Evolutionary conservation across 2,329 filamentous ascomycete species (phyloP).

Genomic region (Piedraia hortae): DNA sequence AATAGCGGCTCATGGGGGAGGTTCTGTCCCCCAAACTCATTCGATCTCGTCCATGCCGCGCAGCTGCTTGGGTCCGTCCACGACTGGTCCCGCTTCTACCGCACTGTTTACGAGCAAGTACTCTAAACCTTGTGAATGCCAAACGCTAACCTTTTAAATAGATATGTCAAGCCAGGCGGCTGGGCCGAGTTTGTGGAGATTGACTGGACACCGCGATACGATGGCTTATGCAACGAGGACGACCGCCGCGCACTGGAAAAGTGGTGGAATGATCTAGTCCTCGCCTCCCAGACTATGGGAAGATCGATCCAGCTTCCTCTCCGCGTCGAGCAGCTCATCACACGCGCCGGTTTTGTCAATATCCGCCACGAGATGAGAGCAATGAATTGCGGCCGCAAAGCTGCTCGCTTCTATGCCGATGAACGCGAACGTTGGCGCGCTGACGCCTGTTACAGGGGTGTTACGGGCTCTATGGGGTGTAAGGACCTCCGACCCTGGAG

Average conservation of each 20-base stretch:
- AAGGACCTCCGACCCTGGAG: slow-evolving; percentile 2
- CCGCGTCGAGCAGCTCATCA: slow-evolving; percentile 32
- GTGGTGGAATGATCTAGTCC: slow-evolving; percentile 43
- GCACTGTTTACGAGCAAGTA: background rate
- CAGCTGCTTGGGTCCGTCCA: background rate
- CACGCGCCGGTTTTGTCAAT: slow-evolving; percentile 49
- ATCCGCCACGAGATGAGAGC: no score
- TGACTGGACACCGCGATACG: slow-evolving; percentile 48
- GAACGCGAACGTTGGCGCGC: no score
- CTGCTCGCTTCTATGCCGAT: no score
- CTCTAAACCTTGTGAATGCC: slow-evolving; percentile 1
- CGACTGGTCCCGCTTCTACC: slow-evolving; percentile 1
- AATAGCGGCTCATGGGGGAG: background rate
- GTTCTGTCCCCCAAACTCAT: background rate
- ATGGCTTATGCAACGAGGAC: slow-evolving; percentile 29
- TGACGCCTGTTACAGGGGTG: background rate
- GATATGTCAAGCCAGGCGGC: slow-evolving; percentile 1
- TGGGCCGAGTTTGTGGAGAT: slow-evolving; percentile 56
- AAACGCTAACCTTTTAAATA: slow-evolving; percentile 1
- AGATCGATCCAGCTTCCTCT: slow-evolving; percentile 39
- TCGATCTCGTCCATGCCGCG: slow-evolving; percentile 33
- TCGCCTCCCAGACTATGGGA: slow-evolving; percentile 36
- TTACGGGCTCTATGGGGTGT: slow-evolving; percentile 2
- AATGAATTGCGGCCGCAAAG: no score
- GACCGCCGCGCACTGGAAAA: slow-evolving; percentile 25